Conservation (phyloP, 2,329 filamentous ascomycete species). For the Aureobasidium sp. region DNA sequence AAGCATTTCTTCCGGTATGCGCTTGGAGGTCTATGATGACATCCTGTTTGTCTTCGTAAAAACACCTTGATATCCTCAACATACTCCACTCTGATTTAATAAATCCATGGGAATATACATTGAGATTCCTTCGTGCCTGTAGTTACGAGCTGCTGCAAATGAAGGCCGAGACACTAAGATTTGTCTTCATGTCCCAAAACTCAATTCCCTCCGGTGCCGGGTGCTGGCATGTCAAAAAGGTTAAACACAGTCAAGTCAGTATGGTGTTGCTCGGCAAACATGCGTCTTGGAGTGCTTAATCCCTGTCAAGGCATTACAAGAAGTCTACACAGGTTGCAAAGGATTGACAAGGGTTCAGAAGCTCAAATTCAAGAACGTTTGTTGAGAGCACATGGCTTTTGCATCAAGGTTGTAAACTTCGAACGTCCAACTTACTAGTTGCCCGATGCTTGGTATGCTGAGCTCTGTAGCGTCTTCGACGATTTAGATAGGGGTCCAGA, state of each 20-base stretch:
- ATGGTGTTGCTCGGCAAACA: background rate
- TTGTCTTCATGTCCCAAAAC: background rate
- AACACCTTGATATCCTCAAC: conserved; percentile 4
- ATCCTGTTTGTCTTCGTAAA: background rate
- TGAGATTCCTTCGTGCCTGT: background rate
- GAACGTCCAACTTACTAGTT: background rate
- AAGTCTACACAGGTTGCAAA: background rate
- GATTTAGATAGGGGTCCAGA: background rate
- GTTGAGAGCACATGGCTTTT: background rate
- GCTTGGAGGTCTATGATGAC: background rate
- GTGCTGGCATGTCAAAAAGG: background rate
- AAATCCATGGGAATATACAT: background rate
- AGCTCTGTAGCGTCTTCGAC: background rate
- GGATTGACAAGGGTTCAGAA: background rate
- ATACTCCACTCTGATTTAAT: background rate
- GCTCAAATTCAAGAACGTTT: background rate
- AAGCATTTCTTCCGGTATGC: background rate
- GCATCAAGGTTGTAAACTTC: background rate
- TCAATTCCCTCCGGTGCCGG: background rate
- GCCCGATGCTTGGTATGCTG: background rate
- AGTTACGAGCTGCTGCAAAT: background rate
- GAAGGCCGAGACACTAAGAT: background rate
- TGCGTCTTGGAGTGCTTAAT: background rate
- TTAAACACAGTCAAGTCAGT: background rate
- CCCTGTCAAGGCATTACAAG: background rate